Conservation (phyloP, 2,329 filamentous ascomycete genomes). For the Periconia sp. region DNA sequence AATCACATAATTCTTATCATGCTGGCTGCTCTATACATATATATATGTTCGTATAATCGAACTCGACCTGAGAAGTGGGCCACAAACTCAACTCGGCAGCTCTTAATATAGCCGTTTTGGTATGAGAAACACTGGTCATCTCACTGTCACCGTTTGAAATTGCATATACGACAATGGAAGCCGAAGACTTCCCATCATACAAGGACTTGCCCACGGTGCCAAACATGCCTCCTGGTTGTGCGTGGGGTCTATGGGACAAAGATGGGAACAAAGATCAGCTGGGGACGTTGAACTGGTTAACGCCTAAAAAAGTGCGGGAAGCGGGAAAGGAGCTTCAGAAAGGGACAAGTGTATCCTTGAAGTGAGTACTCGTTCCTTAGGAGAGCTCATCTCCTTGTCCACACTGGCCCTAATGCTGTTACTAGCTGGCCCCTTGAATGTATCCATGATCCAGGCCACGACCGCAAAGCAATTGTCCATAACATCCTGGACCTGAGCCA, state of each 20-base stretch:
- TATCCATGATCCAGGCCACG: too few relatives aligned
- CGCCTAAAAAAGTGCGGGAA: constrained; percentile 45
- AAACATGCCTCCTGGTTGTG: constrained; percentile 28
- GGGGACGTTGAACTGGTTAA: constrained; percentile 61
- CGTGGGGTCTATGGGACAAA: constrained; percentile 60
- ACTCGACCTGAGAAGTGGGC: too few relatives aligned
- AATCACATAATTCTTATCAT: too few relatives aligned
- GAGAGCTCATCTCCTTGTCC: constrained; percentile 12
- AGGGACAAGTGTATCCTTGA: constrained; percentile 20
- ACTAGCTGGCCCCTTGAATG: constrained; percentile 26
- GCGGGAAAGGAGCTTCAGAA: constrained; percentile 46
- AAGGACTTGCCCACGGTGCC: constrained; percentile 14
- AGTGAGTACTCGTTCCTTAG: constrained; percentile 6
- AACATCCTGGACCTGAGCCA: constrained; percentile 28
- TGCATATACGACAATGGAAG: too few relatives aligned
- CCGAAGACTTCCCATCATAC: background rate
- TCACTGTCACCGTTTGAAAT: too few relatives aligned
- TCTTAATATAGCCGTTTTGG: too few relatives aligned
- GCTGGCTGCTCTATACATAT: too few relatives aligned
- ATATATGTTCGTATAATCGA: too few relatives aligned
- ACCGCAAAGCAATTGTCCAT: constrained; percentile 38
- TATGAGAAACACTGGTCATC: too few relatives aligned
- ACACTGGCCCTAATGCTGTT: constrained; percentile 19
- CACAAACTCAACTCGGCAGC: too few relatives aligned
- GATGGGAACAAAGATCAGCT: constrained; percentile 54